Percentiles rank a stretch among this genome's conserved stretches.
These are phyloP conservation scores for Sugiyamaella pinicola DNA, from an alignment of 1,139 yeast genomes.

Conservation along the genomic window DNA sequence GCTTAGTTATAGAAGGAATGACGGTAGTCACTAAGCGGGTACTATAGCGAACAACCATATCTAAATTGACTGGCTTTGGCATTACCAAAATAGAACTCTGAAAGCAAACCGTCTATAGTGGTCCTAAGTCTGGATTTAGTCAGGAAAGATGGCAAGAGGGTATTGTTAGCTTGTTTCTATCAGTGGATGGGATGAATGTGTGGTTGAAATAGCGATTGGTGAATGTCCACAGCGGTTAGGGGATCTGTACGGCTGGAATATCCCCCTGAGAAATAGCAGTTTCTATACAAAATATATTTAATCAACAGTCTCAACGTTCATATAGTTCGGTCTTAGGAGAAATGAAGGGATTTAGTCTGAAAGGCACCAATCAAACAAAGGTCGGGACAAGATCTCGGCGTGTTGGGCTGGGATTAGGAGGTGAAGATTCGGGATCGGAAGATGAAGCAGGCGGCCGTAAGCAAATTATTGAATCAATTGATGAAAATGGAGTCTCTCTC, in stretches of 20 bases:
- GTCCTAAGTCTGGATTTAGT: too few species aligned
- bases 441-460: constrained; percentile 35
- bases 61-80: not conserved
- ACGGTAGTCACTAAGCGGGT: not conserved
- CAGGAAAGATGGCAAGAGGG: too few species aligned
- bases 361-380: constrained; percentile 7
- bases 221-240: too few species aligned
- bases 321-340: not conserved
- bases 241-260: too few species aligned
- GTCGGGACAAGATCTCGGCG: not conserved
- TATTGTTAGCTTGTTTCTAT: too few species aligned
- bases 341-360: constrained; percentile 29
- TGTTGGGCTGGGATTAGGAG: constrained; percentile 11
- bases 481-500: constrained; percentile 15
- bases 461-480: constrained; percentile 17
- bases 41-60: not conserved
- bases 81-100: not conserved
- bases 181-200: too few species aligned
- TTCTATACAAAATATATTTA: too few species aligned
- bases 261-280: not conserved
- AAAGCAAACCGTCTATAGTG: too few species aligned
- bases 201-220: too few species aligned
- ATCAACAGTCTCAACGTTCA: not conserved
- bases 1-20: not conserved
- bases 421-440: constrained; percentile 40